A percentile compares a stretch with the other conserved stretches of the same genome.
These are phyloP conservation scores for Phyllosticta paracitricarpa DNA, from an alignment of 2,329 filamentous ascomycete genomes.

Conservation along the genomic window DNA sequence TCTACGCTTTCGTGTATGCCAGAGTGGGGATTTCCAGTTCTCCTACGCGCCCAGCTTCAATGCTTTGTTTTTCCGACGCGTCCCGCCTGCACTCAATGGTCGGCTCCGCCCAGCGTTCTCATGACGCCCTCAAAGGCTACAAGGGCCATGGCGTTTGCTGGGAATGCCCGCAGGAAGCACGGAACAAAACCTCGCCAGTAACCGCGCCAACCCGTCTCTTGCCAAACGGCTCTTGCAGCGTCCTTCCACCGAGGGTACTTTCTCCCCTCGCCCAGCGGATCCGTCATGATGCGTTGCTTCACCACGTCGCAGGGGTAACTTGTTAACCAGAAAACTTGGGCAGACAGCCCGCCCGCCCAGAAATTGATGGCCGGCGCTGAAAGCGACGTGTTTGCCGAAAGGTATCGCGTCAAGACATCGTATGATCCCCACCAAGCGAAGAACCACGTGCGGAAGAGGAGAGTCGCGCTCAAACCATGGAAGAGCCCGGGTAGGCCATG, in stretches of 20 bases:
- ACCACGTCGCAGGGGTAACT: conserved; percentile 89
- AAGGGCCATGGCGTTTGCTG: conserved; percentile 87
- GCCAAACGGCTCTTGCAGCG: conserved; percentile 66
- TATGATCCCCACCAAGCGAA: conserved; percentile 99
- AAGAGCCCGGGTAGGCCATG: conserved; percentile 78
- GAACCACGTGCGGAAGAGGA: conserved; percentile 87
- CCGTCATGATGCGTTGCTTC: conserved; percentile 96
- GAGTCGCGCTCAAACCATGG: conserved; percentile 72
- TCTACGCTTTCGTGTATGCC: background rate
- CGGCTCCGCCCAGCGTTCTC: conserved; percentile 36
- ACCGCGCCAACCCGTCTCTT: conserved; percentile 64
- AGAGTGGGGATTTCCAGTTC: background rate
- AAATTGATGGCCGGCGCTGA: conserved; percentile 82
- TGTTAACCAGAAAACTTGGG: conserved; percentile 89
- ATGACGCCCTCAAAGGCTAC: conserved; percentile 90
- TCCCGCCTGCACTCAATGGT: background rate
- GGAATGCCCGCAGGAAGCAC: conserved; percentile 88
- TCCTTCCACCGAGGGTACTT: conserved; percentile 69
- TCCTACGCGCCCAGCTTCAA: background rate
- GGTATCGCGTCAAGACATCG: conserved; percentile 63
- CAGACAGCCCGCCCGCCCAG: conserved; percentile 88
- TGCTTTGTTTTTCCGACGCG: background rate
- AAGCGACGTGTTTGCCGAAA: conserved; percentile 58
- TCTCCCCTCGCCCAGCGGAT: conserved; percentile 58
- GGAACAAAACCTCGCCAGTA: conserved; percentile 91